Evolutionary conservation across 2,329 filamentous ascomycete species (phyloP), one percentile per base, ranked within the genome.

Genomic region (Ophiocordyceps camponoti-leonardi): DNA sequence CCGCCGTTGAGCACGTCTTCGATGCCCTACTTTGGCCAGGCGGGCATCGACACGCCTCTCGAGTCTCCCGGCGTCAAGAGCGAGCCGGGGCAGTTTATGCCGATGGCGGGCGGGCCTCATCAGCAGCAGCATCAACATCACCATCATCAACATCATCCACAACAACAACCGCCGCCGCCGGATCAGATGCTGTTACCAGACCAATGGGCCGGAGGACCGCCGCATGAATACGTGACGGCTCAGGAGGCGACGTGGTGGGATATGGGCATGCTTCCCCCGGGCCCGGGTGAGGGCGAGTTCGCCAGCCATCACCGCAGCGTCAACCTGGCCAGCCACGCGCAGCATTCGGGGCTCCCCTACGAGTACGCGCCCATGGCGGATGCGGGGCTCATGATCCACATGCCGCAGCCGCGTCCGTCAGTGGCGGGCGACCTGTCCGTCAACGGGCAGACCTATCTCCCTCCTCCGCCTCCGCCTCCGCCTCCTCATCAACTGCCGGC

Each of bases 381-480:
- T 41, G 51, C 56, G 23, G 68, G 68, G 1, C 66, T 75, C 47
- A 69, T 72, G 67, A 71, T 75, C 47, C 68, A 74, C 51, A 71
- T 73, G 69, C 70, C 69, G 18, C 69, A 71, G 48, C 64, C 68
- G 4, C 67, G 52, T 22, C 51, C 52, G 6, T 48, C 51, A 16
- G 57, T 67, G 22, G 56, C 67, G 43, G 56, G 57, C 49, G 60
- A 60, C 31, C 45, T 65, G 50, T 47, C 54, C 45, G 48, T 61
- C 50, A 58, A 53, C 52, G 49, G 59, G 37, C 61, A 61, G 46
- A 59, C 61, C 5, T 61, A 62, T 42, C 57, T 64, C 11, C 57
- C 59, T 6, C 59, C 58, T 19, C 61, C 58, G 7, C 58, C 54
- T 22, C 57, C 60, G 7, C 43, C 43, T 16, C 43, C 43, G 16